Percentiles rank a stretch among this genome's conserved stretches.
Evolutionary conservation across 2,329 filamentous ascomycete genomes (phyloP).

Genomic region (Colletotrichum horii): DNA sequence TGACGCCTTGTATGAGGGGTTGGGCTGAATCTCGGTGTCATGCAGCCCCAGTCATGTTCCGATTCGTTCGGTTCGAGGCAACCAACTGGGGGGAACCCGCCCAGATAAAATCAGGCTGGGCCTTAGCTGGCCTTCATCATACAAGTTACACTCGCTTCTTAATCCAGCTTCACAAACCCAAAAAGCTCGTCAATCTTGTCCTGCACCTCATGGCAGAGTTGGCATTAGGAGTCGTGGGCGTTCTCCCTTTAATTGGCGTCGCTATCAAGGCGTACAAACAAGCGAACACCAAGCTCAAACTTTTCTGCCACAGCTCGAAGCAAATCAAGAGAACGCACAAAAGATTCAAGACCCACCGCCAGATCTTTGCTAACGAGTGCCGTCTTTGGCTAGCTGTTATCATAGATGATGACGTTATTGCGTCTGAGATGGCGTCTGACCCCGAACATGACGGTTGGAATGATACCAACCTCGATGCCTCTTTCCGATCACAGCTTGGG

Average conservation of each 20-base stretch:
- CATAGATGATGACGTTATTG: neutral
- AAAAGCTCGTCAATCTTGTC: too few relatives aligned
- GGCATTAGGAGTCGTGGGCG: neutral
- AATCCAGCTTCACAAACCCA: too few relatives aligned
- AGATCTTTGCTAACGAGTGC: conserved; percentile 10
- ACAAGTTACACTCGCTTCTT: too few relatives aligned
- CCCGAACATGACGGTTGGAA: neutral
- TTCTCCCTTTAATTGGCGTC: neutral
- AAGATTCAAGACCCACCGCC: neutral
- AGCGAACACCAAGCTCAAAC: neutral
- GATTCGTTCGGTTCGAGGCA: too few relatives aligned
- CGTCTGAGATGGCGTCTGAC: neutral
- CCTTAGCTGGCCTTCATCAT: too few relatives aligned
- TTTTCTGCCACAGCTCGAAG: conserved; percentile 1
- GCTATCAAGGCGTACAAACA: conserved; percentile 1
- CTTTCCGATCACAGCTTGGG: neutral
- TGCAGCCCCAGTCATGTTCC: too few relatives aligned
- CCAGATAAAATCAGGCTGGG: too few relatives aligned
- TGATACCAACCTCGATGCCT: neutral
- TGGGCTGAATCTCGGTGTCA: too few relatives aligned
- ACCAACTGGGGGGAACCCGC: too few relatives aligned
- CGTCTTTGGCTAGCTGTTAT: neutral
- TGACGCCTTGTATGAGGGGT: too few relatives aligned
- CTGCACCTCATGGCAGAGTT: neutral
- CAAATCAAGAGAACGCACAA: neutral